Conservation (phyloP, 345 rosid species). For the Trapa bicornis region DNA sequence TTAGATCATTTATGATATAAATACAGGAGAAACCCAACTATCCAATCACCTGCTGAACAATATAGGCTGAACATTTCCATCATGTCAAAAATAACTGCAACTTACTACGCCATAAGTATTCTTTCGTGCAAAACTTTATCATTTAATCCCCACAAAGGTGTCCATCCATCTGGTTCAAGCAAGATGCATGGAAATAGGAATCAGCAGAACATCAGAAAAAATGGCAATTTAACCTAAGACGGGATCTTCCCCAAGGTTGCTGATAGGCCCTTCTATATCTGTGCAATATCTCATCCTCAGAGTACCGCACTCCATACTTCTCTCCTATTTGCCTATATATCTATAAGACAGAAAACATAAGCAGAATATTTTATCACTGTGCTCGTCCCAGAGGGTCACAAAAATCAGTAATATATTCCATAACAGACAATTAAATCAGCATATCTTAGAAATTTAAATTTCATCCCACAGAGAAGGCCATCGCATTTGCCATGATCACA, state of each 20-base stretch:
- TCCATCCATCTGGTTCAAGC: too few relatives aligned
- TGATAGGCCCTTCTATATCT: slow-evolving; percentile 83
- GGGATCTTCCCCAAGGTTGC: slow-evolving; percentile 94
- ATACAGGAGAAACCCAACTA: background rate
- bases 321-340: slow-evolving; percentile 78
- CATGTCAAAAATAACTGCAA: too few relatives aligned
- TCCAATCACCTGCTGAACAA: too few relatives aligned
- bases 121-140: background rate
- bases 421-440: background rate
- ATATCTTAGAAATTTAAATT: background rate
- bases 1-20: background rate
- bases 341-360: slow-evolving; percentile 17
- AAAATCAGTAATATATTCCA: background rate
- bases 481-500: background rate
- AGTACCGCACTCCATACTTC: slow-evolving; percentile 82
- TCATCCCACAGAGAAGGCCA: background rate
- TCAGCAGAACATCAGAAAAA: background rate
- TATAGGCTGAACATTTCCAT: too few relatives aligned
- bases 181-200: too few relatives aligned
- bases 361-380: background rate
- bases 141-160: background rate
- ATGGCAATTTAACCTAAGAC: slow-evolving; percentile 49
- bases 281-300: slow-evolving; percentile 74
- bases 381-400: background rate
- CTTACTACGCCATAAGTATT: background rate